Percentiles rank a stretch among this genome's conserved stretches.
Evolutionary conservation across 805 yeast species (phyloP).

Genomic region (Hanseniaspora mollemarum): DNA sequence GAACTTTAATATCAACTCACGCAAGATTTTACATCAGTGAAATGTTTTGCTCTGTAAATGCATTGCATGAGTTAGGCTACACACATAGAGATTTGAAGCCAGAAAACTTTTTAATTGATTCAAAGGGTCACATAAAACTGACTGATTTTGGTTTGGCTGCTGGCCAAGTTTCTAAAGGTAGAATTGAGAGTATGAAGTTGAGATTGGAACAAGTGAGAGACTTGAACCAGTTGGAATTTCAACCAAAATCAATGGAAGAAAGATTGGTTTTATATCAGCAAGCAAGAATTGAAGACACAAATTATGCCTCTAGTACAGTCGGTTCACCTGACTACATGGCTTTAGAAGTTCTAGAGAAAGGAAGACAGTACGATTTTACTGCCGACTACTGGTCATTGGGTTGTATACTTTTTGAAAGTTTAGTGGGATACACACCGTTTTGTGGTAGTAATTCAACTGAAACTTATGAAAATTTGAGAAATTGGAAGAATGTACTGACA

Average conservation of each 20-base stretch:
- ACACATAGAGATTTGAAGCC: constrained; percentile 96
- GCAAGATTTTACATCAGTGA: constrained; percentile 91
- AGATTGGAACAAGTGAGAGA: constrained; percentile 61
- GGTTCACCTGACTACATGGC: constrained; percentile 99
- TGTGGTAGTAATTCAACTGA: constrained; percentile 89
- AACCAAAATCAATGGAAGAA: constrained; percentile 67
- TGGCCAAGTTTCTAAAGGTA: constrained; percentile 83
- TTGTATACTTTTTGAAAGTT: constrained; percentile 89
- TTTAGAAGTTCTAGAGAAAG: constrained; percentile 77
- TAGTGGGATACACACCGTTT: constrained; percentile 95
- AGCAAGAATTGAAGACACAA: constrained; percentile 61
- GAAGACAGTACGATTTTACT: constrained; percentile 84
- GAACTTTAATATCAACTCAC: constrained; percentile 84
- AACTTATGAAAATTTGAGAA: constrained; percentile 82
- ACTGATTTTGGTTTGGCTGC: constrained; percentile 97
- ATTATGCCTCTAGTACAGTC: constrained; percentile 87
- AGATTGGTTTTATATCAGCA: constrained; percentile 77
- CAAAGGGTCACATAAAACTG: constrained; percentile 80
- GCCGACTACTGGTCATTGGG: constrained; percentile 99
- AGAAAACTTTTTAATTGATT: constrained; percentile 80
- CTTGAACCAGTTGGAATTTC: constrained; percentile 50
- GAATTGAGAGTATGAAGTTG: constrained; percentile 84
- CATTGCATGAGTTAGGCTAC: constrained; percentile 86
- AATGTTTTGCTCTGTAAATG: constrained; percentile 91
- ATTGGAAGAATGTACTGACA: constrained; percentile 79